A percentile compares a stretch with the other conserved stretches of the same genome.
Conservation (phyloP, 2,329 filamentous ascomycete species). For the Kalmusia sp. region DNA sequence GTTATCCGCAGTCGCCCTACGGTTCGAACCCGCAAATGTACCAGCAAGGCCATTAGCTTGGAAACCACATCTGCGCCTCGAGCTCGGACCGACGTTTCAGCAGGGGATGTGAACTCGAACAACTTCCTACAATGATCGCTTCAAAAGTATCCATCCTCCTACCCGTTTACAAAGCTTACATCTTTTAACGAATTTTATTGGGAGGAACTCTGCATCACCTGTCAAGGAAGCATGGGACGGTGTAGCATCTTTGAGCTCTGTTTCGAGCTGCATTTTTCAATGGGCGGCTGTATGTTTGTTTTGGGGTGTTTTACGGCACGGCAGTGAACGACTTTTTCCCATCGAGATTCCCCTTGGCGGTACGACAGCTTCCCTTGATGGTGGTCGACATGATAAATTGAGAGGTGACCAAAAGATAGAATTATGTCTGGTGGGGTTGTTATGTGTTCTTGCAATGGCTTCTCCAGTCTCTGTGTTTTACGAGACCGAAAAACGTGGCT, state of each 20-base stretch:
- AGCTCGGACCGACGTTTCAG: conserved; percentile 21
- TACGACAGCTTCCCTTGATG: conserved; percentile 16
- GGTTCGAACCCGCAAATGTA: conserved; percentile 57
- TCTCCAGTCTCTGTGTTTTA: neutral
- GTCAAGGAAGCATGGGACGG: conserved; percentile 30
- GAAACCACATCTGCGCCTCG: conserved; percentile 11
- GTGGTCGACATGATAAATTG: conserved; percentile 4
- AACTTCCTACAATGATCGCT: conserved; percentile 28
- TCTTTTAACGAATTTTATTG: conserved; percentile 32
- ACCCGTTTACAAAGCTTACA: conserved; percentile 17
- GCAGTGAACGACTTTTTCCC: conserved; percentile 19
- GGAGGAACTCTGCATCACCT: conserved; percentile 32
- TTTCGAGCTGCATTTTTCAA: conserved; percentile 47
- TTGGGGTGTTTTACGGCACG: conserved; percentile 36
- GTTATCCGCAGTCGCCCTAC: conserved; percentile 61
- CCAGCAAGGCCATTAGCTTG: conserved; percentile 48
- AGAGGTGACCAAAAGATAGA: conserved; percentile 15
- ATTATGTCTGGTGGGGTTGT: conserved; percentile 5
- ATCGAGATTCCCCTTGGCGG: conserved; percentile 20
- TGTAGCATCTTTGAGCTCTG: conserved; percentile 36
- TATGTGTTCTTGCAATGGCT: conserved; percentile 2
- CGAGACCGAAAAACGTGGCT: conserved; percentile 17
- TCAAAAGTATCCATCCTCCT: conserved; percentile 18
- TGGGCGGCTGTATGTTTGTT: conserved; percentile 47
- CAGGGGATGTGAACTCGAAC: conserved; percentile 31